Evolutionary conservation across 768 basidiomycete genomes (phyloP).

Genomic region (Amanita inopinata): DNA sequence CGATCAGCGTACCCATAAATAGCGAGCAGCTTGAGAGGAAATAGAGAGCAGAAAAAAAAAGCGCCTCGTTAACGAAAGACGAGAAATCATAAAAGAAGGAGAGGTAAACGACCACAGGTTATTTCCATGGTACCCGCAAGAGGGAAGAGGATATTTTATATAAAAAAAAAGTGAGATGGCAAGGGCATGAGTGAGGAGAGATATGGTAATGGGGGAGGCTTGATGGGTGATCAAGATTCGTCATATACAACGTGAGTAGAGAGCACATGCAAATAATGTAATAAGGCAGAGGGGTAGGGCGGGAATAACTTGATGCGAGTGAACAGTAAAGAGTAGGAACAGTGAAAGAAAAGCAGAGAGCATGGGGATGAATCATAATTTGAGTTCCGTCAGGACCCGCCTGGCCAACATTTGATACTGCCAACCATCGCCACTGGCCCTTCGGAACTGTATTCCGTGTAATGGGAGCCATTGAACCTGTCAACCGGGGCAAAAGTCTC

Average conservation of each 20-base stretch:
- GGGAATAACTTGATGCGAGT: no score
- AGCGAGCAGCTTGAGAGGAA: not conserved
- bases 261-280: not conserved
- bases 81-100: not conserved
- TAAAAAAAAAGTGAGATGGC: no score
- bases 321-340: not conserved
- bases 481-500: no score
- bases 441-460: slow-evolving; percentile 92
- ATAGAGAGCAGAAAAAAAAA: not conserved
- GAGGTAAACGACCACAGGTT: no score
- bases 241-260: no score
- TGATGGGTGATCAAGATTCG: not conserved
- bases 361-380: slow-evolving; percentile 45
- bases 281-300: no score
- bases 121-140: not conserved
- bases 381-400: slow-evolving; percentile 79
- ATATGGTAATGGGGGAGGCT: not conserved
- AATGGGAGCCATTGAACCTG: slow-evolving; percentile 90
- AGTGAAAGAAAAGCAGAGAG: not conserved
- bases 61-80: not conserved
- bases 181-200: not conserved
- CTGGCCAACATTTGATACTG: slow-evolving; percentile 95
- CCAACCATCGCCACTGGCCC: slow-evolving; percentile 87
- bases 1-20: slow-evolving; percentile 4
- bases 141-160: no score